These are phyloP conservation scores for Begonia loranthoides DNA, from an alignment of 306 rosid species.

Conservation along the genomic window DNA sequence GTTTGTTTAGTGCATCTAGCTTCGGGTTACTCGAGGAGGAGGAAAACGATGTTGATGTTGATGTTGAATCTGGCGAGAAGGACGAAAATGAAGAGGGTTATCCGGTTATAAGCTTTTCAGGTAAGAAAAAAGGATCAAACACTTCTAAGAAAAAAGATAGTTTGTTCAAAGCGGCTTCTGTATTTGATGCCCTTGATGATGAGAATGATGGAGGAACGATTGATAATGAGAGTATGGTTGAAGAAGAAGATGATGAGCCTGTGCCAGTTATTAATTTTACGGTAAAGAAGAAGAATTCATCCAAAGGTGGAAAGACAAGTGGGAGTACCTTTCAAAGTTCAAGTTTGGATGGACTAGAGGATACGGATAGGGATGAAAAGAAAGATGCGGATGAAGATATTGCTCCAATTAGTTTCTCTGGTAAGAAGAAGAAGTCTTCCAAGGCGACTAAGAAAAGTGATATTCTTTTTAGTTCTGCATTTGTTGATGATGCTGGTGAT, in stretches of 20 bases:
- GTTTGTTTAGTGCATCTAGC: slow-evolving; percentile 26
- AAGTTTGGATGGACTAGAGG: slow-evolving; percentile 31
- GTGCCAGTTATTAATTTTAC: slow-evolving; percentile 41
- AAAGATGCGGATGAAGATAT: slow-evolving; percentile 46
- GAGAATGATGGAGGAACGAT: slow-evolving; percentile 31
- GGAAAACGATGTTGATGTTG: slow-evolving; percentile 19
- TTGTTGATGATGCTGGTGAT: slow-evolving; percentile 38
- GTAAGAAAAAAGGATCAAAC: slow-evolving; percentile 58
- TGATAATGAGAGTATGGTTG: slow-evolving; percentile 18
- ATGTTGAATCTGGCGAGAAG: slow-evolving; percentile 24
- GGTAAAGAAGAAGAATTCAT: slow-evolving; percentile 62
- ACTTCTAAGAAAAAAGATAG: slow-evolving; percentile 36
- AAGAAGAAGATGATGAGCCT: slow-evolving; percentile 20
- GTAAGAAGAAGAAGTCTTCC: slow-evolving; percentile 85
- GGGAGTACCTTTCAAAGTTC: slow-evolving; percentile 24
- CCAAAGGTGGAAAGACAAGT: slow-evolving; percentile 43
- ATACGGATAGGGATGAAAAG: slow-evolving; percentile 31
- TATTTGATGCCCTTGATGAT: slow-evolving; percentile 43
- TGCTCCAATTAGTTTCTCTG: slow-evolving; percentile 43
- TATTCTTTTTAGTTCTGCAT: slow-evolving; percentile 20
- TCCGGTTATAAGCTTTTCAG: slow-evolving; percentile 27
- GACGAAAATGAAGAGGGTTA: slow-evolving; percentile 31
- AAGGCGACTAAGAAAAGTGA: slow-evolving; percentile 46
- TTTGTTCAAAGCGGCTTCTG: slow-evolving; percentile 27
- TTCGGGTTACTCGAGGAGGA: slow-evolving; percentile 65